Evolutionary conservation across 352 stramenopile species (phyloP).

Genomic region (Phytophthora macrochlamydospora): DNA sequence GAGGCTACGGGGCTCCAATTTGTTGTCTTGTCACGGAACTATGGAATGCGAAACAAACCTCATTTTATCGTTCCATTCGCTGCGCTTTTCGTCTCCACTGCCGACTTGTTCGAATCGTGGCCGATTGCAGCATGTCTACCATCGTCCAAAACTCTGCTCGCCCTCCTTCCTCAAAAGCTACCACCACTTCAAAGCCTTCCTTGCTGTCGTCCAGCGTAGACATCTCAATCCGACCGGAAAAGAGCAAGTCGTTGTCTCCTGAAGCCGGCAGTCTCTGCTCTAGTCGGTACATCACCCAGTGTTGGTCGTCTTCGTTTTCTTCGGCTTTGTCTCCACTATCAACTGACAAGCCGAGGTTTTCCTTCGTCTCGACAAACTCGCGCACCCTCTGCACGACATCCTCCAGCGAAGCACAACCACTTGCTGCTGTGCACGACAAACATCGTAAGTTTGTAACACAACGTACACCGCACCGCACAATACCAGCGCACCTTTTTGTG

Average conservation of each 20-base stretch:
- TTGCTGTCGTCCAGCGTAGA: constrained; percentile 13
- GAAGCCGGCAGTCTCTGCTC: constrained; percentile 12
- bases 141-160: constrained; percentile 72
- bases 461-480: background rate
- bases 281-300: constrained; percentile 21
- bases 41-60: background rate
- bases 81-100: constrained; percentile 65
- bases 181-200: constrained; percentile 38
- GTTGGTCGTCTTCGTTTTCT: constrained; percentile 3
- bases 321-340: background rate
- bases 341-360: constrained; percentile 23
- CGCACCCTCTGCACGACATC: constrained; percentile 50
- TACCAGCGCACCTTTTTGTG: constrained; percentile 25
- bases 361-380: constrained; percentile 38
- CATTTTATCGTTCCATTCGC: constrained; percentile 11
- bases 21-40: background rate
- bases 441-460: background rate
- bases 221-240: constrained; percentile 45
- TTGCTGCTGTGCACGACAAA: constrained; percentile 14
- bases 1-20: background rate
- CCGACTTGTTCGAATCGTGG: constrained; percentile 60
- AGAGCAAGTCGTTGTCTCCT: constrained; percentile 10
- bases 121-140: constrained; percentile 61
- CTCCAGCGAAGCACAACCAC: constrained; percentile 46
- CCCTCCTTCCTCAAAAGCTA: constrained; percentile 57